Percentiles rank a stretch among this genome's conserved stretches.
Evolutionary conservation across 345 rosid genomes (phyloP).

Genomic region (Brassica nigra): DNA sequence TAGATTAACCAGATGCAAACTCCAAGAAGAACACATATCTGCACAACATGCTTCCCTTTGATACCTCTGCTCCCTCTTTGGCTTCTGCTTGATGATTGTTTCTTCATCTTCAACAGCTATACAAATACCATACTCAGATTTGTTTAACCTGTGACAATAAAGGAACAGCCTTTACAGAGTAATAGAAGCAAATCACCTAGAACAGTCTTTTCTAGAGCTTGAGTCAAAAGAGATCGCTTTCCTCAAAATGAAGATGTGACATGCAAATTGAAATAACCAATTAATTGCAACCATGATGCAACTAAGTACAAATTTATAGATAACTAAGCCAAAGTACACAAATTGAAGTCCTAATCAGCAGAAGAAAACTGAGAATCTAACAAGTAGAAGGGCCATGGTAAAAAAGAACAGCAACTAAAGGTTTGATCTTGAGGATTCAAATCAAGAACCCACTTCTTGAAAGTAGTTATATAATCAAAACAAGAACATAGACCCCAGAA

Average conservation of each 20-base stretch:
- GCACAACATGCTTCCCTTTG: conserved; percentile 68
- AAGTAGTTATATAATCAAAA: neutral
- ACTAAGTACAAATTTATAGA: neutral
- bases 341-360: conserved; percentile 7
- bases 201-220: neutral
- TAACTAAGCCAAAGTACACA: neutral
- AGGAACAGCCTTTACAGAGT: neutral
- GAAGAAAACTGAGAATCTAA: neutral
- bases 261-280: conserved; percentile 31
- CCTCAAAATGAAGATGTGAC: conserved; percentile 21
- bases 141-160: conserved; percentile 16
- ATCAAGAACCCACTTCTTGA: conserved; percentile 23
- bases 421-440: conserved; percentile 8
- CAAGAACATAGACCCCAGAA: conserved; percentile 11
- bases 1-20: conserved; percentile 85
- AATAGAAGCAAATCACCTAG: conserved; percentile 8
- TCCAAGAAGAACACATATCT: conserved; percentile 75
- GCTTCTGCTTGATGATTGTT: conserved; percentile 58
- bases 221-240: neutral
- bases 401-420: neutral
- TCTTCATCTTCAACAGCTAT: conserved; percentile 54
- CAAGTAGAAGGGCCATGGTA: neutral
- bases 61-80: conserved; percentile 70
- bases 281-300: conserved; percentile 1
- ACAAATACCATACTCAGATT: conserved; percentile 20